Evolutionary conservation across 805 yeast genomes (phyloP), one percentile per base, ranked within the genome.

Genomic region (Candida andamanensis): DNA sequence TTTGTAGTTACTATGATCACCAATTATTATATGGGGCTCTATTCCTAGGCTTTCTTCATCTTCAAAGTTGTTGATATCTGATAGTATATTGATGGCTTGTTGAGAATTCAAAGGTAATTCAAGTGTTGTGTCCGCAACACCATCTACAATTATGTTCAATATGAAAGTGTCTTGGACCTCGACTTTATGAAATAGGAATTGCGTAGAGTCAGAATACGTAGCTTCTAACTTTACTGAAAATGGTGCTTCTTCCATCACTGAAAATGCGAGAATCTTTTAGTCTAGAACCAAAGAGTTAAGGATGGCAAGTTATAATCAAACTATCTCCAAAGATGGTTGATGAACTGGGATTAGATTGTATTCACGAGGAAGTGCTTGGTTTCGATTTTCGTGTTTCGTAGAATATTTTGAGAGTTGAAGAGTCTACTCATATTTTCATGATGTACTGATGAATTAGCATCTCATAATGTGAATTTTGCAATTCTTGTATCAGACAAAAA

Each of bases 111-210:
- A 37, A 11, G 63, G 70, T 7, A 72, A 54, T 29, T 69, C 74
- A 37, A 65, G 67, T 2, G 77, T 70, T 13, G 74, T 56, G 50
- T 74, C 78, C 47, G 67, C 56, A n/a, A 66, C 59, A 0, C 74
- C 76, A 42, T 71, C 50, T 21, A 52, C 51, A 28, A 62, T 55
- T 10, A 72, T 45, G 26, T 60, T 59, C 19, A 72, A 21, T 3
- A 72, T 49, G 26, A 54, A 45, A 36, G 59, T 60, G 36, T 72
- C 69, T 2, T 47, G 48, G 17, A 67, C 56, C 14, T 60, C 66
- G 2, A 66, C 32, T 35, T 50, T 53, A 19, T 50, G 58, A 32
- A 55, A 52, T n/a, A 33, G 34, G 22, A 55, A 36, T 26, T 47
- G 47, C 9, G 36, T 35, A 8, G 11, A 19, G 11, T 19, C 22